These are phyloP conservation scores for Phytopythium sindhum DNA, from an alignment of 352 stramenopile genomes.

Conservation along the genomic window DNA sequence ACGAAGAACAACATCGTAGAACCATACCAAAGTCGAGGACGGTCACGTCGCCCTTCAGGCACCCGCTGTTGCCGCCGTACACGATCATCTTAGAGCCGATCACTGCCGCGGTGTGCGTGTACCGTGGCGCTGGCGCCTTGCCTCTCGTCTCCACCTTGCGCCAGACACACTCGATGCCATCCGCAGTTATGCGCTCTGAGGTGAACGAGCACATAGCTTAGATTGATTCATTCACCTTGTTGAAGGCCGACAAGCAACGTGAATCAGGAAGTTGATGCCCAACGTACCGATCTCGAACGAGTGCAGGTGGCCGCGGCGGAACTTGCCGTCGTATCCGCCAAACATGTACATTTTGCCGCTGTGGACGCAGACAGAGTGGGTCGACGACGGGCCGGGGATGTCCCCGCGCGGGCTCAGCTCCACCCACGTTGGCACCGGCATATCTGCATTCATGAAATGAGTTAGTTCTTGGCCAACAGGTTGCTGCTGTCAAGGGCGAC, in stretches of 20 bases:
- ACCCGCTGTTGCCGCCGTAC: slow-evolving; percentile 56
- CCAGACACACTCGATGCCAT: slow-evolving; percentile 39
- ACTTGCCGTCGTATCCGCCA: slow-evolving; percentile 60
- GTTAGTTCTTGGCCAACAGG: not conserved
- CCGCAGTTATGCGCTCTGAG: slow-evolving; percentile 24
- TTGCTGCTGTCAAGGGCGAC: not conserved
- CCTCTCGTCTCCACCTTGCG: slow-evolving; percentile 35
- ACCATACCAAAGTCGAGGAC: slow-evolving; percentile 41
- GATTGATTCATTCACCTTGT: not conserved
- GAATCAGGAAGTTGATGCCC: not conserved
- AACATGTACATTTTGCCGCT: slow-evolving; percentile 56
- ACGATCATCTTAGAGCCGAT: slow-evolving; percentile 51
- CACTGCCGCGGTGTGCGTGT: slow-evolving; percentile 45
- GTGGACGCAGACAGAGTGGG: slow-evolving; percentile 50
- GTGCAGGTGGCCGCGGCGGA: slow-evolving; percentile 43
- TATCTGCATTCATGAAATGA: slow-evolving; percentile 17
- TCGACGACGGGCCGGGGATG: slow-evolving; percentile 40
- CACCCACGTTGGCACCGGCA: slow-evolving; percentile 38
- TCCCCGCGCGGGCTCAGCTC: slow-evolving; percentile 39
- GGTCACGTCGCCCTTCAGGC: slow-evolving; percentile 53
- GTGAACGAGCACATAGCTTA: slow-evolving; percentile 6
- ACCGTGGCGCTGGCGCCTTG: slow-evolving; percentile 33
- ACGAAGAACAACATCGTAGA: not conserved
- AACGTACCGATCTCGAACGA: slow-evolving; percentile 35
- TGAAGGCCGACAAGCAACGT: not conserved